Percentiles rank a stretch among this genome's conserved stretches.
phyloP scores from a whole-genome alignment of 2,329 filamentous ascomycete genomes.

The Venturiaceae sp. region DNA sequence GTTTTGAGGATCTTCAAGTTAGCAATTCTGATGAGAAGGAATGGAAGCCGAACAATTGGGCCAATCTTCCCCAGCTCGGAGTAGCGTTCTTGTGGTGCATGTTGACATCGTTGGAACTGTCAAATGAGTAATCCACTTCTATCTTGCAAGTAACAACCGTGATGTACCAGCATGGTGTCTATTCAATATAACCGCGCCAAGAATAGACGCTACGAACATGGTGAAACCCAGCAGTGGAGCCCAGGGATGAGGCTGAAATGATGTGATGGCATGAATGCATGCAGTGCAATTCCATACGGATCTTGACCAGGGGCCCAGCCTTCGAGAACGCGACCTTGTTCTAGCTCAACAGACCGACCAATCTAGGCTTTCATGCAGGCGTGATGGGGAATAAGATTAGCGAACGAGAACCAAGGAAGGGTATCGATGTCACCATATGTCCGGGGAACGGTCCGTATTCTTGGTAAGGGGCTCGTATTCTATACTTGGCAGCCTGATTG shows the following conservation, averaged over 20 bases:
- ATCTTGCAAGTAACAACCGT: neutral
- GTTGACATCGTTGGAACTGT: neutral
- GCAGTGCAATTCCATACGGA: too few relatives aligned
- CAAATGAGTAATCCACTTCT: neutral
- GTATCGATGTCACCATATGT: neutral
- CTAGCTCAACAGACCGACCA: neutral
- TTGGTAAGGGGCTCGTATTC: neutral
- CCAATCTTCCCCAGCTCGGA: neutral
- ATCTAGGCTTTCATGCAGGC: neutral
- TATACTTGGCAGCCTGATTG: neutral
- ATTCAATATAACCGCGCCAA: neutral
- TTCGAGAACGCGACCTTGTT: too few relatives aligned
- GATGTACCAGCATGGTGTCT: neutral
- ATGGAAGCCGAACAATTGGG: neutral
- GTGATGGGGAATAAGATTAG: neutral
- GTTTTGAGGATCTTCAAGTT: neutral
- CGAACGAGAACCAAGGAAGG: neutral
- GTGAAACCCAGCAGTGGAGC: neutral
- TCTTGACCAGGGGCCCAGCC: too few relatives aligned
- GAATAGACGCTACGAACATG: neutral
- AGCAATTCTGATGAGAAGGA: neutral
- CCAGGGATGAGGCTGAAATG: neutral
- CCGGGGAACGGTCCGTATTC: neutral
- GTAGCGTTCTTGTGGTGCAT: neutral
- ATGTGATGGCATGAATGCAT: neutral